Evolutionary conservation across 495 filamentous ascomycete species (phyloP).

Genomic region (Sordaria brevicollis): DNA sequence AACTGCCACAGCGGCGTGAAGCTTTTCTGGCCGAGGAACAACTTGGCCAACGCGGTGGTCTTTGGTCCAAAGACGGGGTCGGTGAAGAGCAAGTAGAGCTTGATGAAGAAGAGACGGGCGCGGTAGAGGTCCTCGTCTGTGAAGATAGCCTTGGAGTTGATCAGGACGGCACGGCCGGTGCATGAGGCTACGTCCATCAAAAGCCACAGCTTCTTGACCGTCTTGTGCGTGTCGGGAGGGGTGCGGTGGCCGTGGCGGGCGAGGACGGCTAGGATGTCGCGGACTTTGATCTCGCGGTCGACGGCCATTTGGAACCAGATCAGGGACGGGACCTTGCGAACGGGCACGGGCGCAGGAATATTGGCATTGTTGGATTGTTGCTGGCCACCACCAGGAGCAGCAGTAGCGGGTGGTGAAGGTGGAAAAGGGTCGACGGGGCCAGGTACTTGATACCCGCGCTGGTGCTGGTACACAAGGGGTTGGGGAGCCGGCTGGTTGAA

Average conservation of each 20-base stretch:
- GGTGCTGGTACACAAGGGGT: not conserved
- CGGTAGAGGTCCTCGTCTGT: conserved; percentile 43
- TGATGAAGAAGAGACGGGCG: conserved; percentile 47
- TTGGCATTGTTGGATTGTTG: not conserved
- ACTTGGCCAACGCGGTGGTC: conserved; percentile 30
- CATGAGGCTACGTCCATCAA: conserved; percentile 50
- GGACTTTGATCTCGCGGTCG: conserved; percentile 17
- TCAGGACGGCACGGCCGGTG: conserved; percentile 33
- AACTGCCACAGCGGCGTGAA: conserved; percentile 39
- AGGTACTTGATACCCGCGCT: not conserved
- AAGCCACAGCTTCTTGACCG: conserved; percentile 56
- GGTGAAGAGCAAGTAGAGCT: conserved; percentile 50
- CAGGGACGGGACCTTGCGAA: conserved; percentile 18
- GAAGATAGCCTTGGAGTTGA: conserved; percentile 40
- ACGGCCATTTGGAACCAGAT: conserved; percentile 21
- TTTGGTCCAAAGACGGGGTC: conserved; percentile 35
- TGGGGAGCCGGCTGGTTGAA: conserved; percentile 3
- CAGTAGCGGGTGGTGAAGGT: too few relatives aligned
- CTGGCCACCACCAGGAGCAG: too few relatives aligned
- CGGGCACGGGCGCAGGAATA: too few relatives aligned
- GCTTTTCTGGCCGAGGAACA: conserved; percentile 51
- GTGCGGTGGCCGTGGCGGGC: conserved; percentile 40
- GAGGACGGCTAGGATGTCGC: conserved; percentile 47
- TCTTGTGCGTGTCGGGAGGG: conserved; percentile 28
- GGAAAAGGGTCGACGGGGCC: not conserved